These are phyloP conservation scores for Linderniella brevidens DNA, from an alignment of 257 asterid species.

Conservation along the genomic window DNA sequence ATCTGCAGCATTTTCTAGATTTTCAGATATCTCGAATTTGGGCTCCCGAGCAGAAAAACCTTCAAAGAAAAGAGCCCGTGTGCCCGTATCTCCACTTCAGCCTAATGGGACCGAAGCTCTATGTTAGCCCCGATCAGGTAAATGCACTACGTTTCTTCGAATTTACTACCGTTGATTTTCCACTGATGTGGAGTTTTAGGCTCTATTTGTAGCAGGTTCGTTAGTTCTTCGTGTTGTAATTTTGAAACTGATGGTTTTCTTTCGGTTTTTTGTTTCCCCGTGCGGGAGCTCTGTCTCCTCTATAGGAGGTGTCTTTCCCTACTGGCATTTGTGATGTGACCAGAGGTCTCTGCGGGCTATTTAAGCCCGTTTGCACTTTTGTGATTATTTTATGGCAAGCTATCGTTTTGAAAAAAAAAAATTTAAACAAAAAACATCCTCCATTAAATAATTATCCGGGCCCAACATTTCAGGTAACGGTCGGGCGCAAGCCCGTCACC, in stretches of 20 bases:
- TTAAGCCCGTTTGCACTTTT: no score
- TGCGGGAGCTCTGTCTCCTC: no score
- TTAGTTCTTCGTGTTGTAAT: no score
- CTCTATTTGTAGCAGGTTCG: no score
- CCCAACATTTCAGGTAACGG: slow-evolving; percentile 99
- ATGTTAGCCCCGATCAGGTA: slow-evolving; percentile 96
- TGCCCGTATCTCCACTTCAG: slow-evolving; percentile 87
- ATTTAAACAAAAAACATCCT: no score
- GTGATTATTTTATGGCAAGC: no score
- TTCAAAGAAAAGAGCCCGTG: slow-evolving; percentile 89
- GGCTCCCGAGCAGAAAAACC: slow-evolving; percentile 94
- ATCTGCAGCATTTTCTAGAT: slow-evolving; percentile 91
- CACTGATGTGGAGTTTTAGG: no score
- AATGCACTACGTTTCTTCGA: background rate
- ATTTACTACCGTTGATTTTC: background rate
- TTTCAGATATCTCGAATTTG: slow-evolving; percentile 85
- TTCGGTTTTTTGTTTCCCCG: background rate
- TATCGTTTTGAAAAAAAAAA: no score
- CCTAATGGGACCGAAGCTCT: slow-evolving; percentile 97
- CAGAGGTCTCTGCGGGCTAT: no score
- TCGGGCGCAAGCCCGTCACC: slow-evolving; percentile 93
- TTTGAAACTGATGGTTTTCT: no score
- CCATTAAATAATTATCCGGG: background rate
- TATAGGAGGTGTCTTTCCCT: no score
- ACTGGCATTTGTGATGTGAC: no score